These are phyloP conservation scores for Colletotrichum sp. DNA, from an alignment of 2,329 filamentous ascomycete species.

Conservation along the genomic window DNA sequence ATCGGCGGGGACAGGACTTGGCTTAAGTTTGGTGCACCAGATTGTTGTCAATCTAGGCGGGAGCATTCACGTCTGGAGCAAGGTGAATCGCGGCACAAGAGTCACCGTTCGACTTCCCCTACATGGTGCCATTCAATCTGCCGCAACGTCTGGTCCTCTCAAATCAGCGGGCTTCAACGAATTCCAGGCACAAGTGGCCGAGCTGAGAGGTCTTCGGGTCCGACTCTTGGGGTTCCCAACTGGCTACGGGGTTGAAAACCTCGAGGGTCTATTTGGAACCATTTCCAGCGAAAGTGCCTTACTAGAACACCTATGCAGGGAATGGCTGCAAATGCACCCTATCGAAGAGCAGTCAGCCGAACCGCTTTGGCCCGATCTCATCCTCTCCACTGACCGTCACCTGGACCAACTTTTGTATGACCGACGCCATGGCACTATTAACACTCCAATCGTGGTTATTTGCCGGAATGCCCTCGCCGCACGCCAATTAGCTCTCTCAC, in stretches of 20 bases:
- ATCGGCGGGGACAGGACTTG: slow-evolving; percentile 66
- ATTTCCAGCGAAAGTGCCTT: slow-evolving; percentile 20
- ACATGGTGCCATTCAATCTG: not conserved
- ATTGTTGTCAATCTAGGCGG: slow-evolving; percentile 65
- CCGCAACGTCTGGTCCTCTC: not conserved
- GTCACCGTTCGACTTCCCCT: slow-evolving; percentile 37
- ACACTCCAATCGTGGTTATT: slow-evolving; percentile 29
- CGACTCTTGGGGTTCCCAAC: slow-evolving; percentile 25
- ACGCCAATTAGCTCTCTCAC: slow-evolving; percentile 24
- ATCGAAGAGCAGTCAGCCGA: slow-evolving; percentile 12
- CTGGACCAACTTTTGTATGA: not conserved
- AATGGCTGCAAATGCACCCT: slow-evolving; percentile 37
- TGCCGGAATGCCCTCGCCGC: slow-evolving; percentile 35
- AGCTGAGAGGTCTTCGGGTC: slow-evolving; percentile 35
- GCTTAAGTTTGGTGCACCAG: slow-evolving; percentile 67
- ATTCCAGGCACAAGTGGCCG: slow-evolving; percentile 30
- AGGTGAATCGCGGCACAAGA: slow-evolving; percentile 38
- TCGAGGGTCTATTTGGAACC: not conserved
- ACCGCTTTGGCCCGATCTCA: slow-evolving; percentile 26
- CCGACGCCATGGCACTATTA: not conserved
- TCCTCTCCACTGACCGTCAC: slow-evolving; percentile 25
- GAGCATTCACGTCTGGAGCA: slow-evolving; percentile 60
- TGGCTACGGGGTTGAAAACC: not conserved
- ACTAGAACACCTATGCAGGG: slow-evolving; percentile 30
- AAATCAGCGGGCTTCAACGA: slow-evolving; percentile 24